Percentiles rank a stretch among this genome's conserved stretches.
phyloP scores from a whole-genome alignment of 2,329 filamentous ascomycete genomes.

The Metarhizium brunneum region DNA sequence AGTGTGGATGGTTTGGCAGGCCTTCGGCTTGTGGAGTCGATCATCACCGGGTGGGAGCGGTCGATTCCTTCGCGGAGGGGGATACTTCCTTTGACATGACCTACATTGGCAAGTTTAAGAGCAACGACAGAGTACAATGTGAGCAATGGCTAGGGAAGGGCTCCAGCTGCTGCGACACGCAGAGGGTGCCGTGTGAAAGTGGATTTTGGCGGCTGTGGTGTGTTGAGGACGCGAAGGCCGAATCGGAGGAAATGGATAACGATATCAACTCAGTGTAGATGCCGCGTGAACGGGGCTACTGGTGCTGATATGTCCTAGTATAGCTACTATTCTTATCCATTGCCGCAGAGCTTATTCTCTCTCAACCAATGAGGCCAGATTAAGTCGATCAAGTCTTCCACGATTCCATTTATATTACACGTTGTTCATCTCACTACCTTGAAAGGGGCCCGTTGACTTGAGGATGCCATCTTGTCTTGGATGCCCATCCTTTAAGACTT shows the following conservation, averaged over 20 bases:
- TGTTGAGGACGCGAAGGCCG: no score
- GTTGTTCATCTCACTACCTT: no score
- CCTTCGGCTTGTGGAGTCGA: background rate
- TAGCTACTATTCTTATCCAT: rapidly evolving
- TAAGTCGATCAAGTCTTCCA: no score
- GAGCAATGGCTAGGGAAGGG: background rate
- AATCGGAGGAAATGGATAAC: background rate
- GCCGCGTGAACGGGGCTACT: no score
- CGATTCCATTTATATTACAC: no score
- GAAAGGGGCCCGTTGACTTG: no score
- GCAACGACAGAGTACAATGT: background rate
- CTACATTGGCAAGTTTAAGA: background rate
- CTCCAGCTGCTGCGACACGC: background rate
- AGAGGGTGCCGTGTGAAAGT: background rate
- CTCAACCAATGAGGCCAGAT: no score
- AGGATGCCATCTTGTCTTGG: no score
- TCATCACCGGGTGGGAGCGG: background rate
- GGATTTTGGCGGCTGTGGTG: background rate
- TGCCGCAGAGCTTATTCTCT: no score
- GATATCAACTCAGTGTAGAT: background rate
- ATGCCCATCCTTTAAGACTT: no score
- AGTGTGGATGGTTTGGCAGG: background rate
- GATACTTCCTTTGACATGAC: background rate
- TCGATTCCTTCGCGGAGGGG: background rate
- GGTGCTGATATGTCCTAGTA: no score